Evolutionary conservation across 1,284 basidiomycete genomes (phyloP).

Genomic region (Moesziomyces aphidis): DNA sequence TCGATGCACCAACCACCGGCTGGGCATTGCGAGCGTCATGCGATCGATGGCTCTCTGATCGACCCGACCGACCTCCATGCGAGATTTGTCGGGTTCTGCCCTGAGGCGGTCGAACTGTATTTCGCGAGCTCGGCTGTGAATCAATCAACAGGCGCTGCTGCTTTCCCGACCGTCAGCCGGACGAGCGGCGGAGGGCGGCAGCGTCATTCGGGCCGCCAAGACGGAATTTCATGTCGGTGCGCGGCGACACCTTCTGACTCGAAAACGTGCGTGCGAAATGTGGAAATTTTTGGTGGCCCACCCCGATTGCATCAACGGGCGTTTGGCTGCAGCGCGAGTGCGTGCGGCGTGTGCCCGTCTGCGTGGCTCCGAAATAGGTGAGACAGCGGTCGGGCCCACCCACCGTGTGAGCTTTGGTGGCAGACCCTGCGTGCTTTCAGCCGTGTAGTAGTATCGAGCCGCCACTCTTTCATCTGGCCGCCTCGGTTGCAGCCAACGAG

Average conservation of each 20-base stretch:
- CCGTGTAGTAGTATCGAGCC: too few relatives aligned
- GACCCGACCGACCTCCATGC: neutral
- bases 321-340: neutral
- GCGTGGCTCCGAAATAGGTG: neutral
- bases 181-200: too few relatives aligned
- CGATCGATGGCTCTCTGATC: neutral
- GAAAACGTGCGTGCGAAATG: constrained; percentile 1
- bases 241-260: constrained; percentile 1
- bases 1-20: neutral
- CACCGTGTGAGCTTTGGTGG: too few relatives aligned
- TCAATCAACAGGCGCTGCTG: too few relatives aligned
- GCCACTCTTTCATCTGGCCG: too few relatives aligned
- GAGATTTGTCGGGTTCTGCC: neutral
- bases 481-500: too few relatives aligned
- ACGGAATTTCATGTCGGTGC: neutral
- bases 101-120: neutral
- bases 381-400: neutral
- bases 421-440: too few relatives aligned
- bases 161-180: too few relatives aligned
- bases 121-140: neutral
- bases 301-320: neutral
- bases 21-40: too few relatives aligned
- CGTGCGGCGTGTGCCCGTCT: constrained; percentile 1
- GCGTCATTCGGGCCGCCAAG: neutral
- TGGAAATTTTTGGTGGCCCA: neutral